Base-by-base conservation (phyloP, 495 filamentous ascomycete genomes). In the Cenococcum geophilum region DNA sequence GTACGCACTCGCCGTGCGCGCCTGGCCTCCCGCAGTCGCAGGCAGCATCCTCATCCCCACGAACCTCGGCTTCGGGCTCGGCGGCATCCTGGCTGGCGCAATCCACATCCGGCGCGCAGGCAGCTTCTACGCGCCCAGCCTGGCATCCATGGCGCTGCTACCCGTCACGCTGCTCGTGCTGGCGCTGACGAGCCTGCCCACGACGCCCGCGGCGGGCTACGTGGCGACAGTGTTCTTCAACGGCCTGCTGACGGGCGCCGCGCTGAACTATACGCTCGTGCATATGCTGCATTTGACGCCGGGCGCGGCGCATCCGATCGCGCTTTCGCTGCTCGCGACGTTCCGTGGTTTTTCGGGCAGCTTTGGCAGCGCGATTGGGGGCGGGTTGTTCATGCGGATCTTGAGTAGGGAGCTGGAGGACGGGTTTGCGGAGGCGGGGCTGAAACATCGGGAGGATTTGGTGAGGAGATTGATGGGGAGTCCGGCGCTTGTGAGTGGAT, bases 281-380 rank as follows among this genome's bases (percentile, higher is more conserved):
- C 89, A 93, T 63, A 66, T 91, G 5, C 76, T 92, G 14, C 83
- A 91, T 64, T 72, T 89, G n/a, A 84, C 84, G 1, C 72, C 70
- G 0, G 77, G 79, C 0, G 73, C 79, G 4, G 78, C 80, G 12
- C 86, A 91, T 67, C 89, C 85, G 63, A 83, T 92, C 61, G 83
- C 85, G 20, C 88, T 82, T 1, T 81, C 86, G 1, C 71, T 92
- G 25, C 63, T 91, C 0, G 80, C 85, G 6, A 91, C 86, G 4
- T 89, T 89, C 65, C 76, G 88, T 0, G 86, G 86, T 9, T 87
- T 90, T 60, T 86, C 87, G 0, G 88, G 86, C 2, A 83, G 79
- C 58, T 91, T 91, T 62, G 88, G 89, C 0, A 85, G 84, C 14
- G 84, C 87, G 0, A 86, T 89, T 20, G 89, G 88, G 6, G 88